phyloP scores from a whole-genome alignment of 768 basidiomycete species.

The Tephrocybe rancida region DNA sequence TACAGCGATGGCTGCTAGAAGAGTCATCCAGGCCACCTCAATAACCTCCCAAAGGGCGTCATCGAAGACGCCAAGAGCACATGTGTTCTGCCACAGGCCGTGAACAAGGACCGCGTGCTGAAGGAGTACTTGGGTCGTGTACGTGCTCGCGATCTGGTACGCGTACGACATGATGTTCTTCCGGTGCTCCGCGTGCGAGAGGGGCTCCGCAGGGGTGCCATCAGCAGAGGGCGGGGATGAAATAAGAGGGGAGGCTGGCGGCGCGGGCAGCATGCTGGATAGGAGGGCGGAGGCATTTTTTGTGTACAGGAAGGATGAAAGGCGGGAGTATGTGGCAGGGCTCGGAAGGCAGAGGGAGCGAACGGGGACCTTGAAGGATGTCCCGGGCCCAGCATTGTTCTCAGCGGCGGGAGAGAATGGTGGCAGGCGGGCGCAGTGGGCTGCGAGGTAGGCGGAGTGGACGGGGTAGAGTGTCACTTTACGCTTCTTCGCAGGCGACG shows the following conservation, averaged over 20 bases:
- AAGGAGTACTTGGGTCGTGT: constrained; percentile 49
- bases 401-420: constrained; percentile 38
- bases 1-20: constrained; percentile 61
- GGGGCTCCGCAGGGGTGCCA: not conserved
- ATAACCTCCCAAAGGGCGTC: constrained; percentile 67
- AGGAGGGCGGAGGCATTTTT: constrained; percentile 55
- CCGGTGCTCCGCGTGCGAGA: constrained; percentile 2
- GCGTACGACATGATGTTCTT: constrained; percentile 28
- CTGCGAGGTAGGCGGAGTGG: constrained; percentile 70
- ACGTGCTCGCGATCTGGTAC: constrained; percentile 37
- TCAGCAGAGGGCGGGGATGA: not conserved
- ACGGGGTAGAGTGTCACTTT: constrained; percentile 60
- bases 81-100: constrained; percentile 74
- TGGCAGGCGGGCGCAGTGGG: constrained; percentile 68
- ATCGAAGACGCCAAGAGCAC: constrained; percentile 69
- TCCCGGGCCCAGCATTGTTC: constrained; percentile 26
- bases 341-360: constrained; percentile 64
- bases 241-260: constrained; percentile 30
- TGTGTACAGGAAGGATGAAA: constrained; percentile 70
- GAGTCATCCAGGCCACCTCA: constrained; percentile 67
- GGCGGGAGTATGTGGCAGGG: constrained; percentile 58
- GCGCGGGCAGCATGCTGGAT: constrained; percentile 46
- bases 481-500: constrained; percentile 18
- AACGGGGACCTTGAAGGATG: constrained; percentile 51
- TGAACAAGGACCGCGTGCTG: constrained; percentile 54